phyloP scores from a whole-genome alignment of 306 rosid genomes.

The Prunus salicina region DNA sequence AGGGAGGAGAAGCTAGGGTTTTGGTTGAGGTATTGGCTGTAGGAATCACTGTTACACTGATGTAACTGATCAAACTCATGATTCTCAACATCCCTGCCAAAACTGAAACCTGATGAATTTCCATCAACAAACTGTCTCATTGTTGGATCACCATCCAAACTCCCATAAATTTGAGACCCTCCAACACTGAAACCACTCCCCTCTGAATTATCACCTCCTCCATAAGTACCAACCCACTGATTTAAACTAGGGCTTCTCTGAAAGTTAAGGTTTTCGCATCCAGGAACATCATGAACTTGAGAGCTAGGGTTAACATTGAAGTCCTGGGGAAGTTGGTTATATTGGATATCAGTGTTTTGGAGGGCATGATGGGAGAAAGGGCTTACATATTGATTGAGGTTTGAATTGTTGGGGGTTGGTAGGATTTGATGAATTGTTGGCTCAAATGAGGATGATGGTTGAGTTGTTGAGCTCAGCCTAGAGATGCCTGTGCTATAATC shows the following conservation, averaged over 20 bases:
- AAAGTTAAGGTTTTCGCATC: background rate
- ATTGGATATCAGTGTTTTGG: background rate
- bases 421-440: background rate
- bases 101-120: no score
- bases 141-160: background rate
- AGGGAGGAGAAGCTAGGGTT: background rate
- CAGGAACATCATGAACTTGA: background rate
- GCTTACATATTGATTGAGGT: background rate
- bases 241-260: background rate
- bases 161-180: background rate
- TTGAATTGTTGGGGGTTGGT: background rate
- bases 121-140: no score
- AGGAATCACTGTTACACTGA: background rate
- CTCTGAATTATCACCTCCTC: background rate
- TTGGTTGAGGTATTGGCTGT: background rate
- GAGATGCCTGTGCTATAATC: background rate
- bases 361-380: background rate
- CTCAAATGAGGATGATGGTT: background rate
- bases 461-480: background rate
- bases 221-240: background rate
- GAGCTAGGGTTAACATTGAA: constrained; percentile 1
- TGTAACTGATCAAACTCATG: background rate
- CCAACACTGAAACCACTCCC: background rate
- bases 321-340: background rate
- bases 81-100: no score